These are phyloP conservation scores for Xerocomus amazonicus DNA, from an alignment of 1,284 basidiomycete species.

Conservation along the genomic window DNA sequence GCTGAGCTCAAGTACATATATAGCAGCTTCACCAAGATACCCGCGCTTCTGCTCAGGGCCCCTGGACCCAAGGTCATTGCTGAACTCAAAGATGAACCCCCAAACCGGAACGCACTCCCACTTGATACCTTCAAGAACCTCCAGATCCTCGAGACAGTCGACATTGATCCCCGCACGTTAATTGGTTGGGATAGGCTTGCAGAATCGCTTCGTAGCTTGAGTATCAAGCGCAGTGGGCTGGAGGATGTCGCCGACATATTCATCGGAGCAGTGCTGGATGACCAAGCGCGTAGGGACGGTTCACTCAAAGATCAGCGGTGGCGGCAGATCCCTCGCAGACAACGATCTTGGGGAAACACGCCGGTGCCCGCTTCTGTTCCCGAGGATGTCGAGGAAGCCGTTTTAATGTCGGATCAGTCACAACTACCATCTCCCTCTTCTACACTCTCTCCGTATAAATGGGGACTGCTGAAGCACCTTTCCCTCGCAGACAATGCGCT, in stretches of 20 bases:
- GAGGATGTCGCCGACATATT: conserved; percentile 83
- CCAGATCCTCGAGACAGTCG: conserved; percentile 66
- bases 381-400: conserved; percentile 53
- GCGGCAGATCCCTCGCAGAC: conserved; percentile 43
- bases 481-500: conserved; percentile 81
- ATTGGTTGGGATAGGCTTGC: conserved; percentile 82
- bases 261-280: conserved; percentile 72
- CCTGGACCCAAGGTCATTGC: conserved; percentile 62
- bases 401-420: conserved; percentile 25
- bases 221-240: conserved; percentile 72
- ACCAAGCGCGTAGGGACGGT: conserved; percentile 61
- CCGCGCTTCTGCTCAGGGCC: conserved; percentile 64
- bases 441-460: conserved; percentile 62
- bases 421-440: conserved; percentile 31
- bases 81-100: conserved; percentile 70
- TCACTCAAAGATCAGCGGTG: conserved; percentile 45
- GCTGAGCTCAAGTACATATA: conserved; percentile 81
- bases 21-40: conserved; percentile 84
- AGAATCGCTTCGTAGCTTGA: conserved; percentile 69
- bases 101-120: conserved; percentile 74
- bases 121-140: conserved; percentile 83
- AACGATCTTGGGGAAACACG: conserved; percentile 50
- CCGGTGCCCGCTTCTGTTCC: conserved; percentile 56
- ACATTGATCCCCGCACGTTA: conserved; percentile 81
- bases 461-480: conserved; percentile 76